Percentiles rank a stretch among this genome's conserved stretches.
These are phyloP conservation scores for Punica granatum DNA, from an alignment of 345 rosid species.

Conservation along the genomic window DNA sequence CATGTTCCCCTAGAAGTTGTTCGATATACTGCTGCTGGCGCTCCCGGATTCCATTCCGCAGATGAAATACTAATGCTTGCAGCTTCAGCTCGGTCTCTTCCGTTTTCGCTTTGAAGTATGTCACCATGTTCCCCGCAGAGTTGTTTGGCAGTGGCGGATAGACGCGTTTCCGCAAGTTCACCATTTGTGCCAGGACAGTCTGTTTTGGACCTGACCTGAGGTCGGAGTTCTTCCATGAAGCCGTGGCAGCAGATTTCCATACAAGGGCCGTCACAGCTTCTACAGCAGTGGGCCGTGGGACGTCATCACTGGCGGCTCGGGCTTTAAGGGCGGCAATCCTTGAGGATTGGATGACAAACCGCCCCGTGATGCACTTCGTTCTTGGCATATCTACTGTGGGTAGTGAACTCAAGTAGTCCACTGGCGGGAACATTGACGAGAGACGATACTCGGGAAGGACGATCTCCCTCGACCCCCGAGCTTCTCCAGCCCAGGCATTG, in stretches of 20 bases:
- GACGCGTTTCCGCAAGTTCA: constrained; percentile 28
- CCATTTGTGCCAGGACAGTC: constrained; percentile 12
- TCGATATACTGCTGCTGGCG: neutral
- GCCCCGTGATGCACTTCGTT: neutral
- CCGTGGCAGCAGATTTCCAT: neutral
- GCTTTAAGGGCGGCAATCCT: constrained; percentile 20
- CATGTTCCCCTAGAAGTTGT: neutral
- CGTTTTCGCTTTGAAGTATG: constrained; percentile 3
- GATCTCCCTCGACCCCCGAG: neutral
- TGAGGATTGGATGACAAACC: constrained; percentile 15
- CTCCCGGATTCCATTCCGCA: constrained; percentile 12
- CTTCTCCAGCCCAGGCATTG: constrained; percentile 11
- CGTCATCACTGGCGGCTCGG: neutral
- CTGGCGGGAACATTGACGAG: constrained; percentile 11
- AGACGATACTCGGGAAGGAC: neutral
- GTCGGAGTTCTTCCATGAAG: neutral
- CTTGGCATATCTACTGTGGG: constrained; percentile 1
- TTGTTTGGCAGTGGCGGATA: constrained; percentile 12
- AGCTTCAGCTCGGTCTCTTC: constrained; percentile 10
- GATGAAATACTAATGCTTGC: constrained; percentile 4
- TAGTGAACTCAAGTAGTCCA: neutral
- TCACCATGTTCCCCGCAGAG: constrained; percentile 16
- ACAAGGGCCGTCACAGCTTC: constrained; percentile 25
- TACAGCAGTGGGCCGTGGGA: constrained; percentile 19
- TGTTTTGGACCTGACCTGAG: neutral